Base-by-base conservation (phyloP, 768 basidiomycete genomes). In the Leucosporidium yakuticum region DNA sequence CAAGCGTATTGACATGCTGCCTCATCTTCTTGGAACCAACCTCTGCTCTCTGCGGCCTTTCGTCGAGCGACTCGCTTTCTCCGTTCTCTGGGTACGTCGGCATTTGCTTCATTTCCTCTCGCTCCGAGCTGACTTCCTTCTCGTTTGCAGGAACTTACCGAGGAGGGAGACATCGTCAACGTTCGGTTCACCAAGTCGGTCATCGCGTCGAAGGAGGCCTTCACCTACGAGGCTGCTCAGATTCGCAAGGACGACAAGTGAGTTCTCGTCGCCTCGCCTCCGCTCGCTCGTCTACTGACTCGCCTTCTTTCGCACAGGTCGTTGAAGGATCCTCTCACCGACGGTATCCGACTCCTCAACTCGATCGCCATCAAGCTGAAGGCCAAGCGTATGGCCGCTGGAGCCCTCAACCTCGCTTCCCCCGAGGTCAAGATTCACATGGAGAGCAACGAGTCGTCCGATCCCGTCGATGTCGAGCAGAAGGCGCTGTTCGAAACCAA, bases 1-100 rank as follows among this genome's bases (percentile, higher is more conserved):
- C 82, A 95, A 94, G 79, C 90, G 95, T 44, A 92, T 99, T 60
- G 96, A 98, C 81, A 99, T 99, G 96, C 82, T 99, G 58, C 96
- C 96, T 0, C 82, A 87, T 4, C 83, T 99, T 14, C 83, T 99
- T 9, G 96, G 96, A 1, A 98, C 95, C 1, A 99, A 98, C 75
- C 80, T 99, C 17, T 99, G 96, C 77, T 95, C 92, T 7, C 81
- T 99, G 49, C 80, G 95, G 57, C 92, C 94, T 0, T 84, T 88
- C 74, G 94, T 99, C 9, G 96, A 98, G 79, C 83, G 96, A 32
- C 79, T 99, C 56, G 96, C 95, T 3, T 98, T 99, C 77, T 94
- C 91, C 0, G 89, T 87, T 17, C 89, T 99, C 63, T 99, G 96
- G 95, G 94, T 93, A 82, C 70, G 60, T 69, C 49, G 5, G 17